Percentiles rank a stretch among this genome's conserved stretches.
Conservation (phyloP, 78 protist genomes). For the Pelomyxa schiedti region DNA sequence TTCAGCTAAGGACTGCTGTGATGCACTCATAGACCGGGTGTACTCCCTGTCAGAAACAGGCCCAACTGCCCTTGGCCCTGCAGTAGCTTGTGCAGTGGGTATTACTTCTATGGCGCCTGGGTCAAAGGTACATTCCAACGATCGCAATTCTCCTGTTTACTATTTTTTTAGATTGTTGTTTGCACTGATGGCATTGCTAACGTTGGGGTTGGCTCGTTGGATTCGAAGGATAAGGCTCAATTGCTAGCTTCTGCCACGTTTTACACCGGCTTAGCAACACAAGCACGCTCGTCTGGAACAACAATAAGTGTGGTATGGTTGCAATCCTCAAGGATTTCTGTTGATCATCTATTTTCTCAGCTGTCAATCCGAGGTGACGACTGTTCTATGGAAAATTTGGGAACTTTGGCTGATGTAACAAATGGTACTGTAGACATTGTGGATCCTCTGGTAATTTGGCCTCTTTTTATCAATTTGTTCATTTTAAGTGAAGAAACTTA, state of each 20-base stretch:
- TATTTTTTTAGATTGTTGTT: not conserved
- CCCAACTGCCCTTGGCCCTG: not conserved
- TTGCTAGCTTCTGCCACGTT: not conserved
- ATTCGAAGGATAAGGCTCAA: not conserved
- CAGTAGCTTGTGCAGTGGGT: not conserved
- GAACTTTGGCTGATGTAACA: not conserved
- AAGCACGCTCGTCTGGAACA: not conserved
- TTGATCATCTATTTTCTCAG: too few relatives aligned
- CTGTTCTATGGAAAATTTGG: not conserved
- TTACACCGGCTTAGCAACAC: not conserved
- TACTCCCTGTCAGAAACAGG: not conserved
- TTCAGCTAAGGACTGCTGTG: not conserved
- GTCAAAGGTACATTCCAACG: not conserved
- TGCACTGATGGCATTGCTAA: not conserved
- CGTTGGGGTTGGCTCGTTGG: not conserved
- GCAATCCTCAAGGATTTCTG: too few relatives aligned
- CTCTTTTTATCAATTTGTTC: not conserved
- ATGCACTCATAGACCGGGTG: not conserved
- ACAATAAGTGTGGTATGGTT: not conserved
- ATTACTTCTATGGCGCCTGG: not conserved
- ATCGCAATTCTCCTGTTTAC: not conserved
- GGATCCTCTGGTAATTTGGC: not conserved
- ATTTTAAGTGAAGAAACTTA: not conserved
- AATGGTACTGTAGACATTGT: not conserved
- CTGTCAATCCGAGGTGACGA: not conserved